Conservation (phyloP, 768 basidiomycete genomes). For the Phlebiopsis gigantea region DNA sequence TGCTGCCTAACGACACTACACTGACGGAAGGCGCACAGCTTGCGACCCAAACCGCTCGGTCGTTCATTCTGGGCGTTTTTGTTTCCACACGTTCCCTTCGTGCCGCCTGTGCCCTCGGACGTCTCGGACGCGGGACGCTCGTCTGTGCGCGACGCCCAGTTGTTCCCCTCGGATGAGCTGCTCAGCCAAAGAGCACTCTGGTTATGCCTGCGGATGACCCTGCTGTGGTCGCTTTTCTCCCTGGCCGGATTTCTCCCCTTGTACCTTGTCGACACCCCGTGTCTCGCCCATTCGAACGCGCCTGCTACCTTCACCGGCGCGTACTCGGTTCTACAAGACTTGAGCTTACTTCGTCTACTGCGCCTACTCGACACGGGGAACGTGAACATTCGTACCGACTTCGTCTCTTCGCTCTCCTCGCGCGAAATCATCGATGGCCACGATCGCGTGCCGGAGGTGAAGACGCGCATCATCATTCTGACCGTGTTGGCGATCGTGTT, state of each 20-base stretch:
- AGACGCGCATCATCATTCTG: constrained; percentile 63
- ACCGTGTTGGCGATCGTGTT: constrained; percentile 57
- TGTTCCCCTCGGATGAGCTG: constrained; percentile 73
- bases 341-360: constrained; percentile 72
- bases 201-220: constrained; percentile 55
- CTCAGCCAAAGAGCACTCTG: constrained; percentile 68
- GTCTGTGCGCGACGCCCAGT: constrained; percentile 40
- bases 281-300: constrained; percentile 49
- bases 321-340: constrained; percentile 66
- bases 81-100: constrained; percentile 61
- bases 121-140: constrained; percentile 51
- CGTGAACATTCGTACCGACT: constrained; percentile 26
- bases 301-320: constrained; percentile 46
- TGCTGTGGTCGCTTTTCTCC: constrained; percentile 65
- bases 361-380: constrained; percentile 46
- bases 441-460: constrained; percentile 38
- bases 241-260: constrained; percentile 70
- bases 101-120: constrained; percentile 53
- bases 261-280: constrained; percentile 65
- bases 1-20: neutral
- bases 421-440: constrained; percentile 33
- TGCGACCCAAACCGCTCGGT: constrained; percentile 59
- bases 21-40: constrained; percentile 30
- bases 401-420: constrained; percentile 21
- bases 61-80: constrained; percentile 62